A percentile compares a stretch with the other conserved stretches of the same genome.
These are phyloP conservation scores for Ministeria vibrans DNA, from an alignment of 78 protist species.

Conservation along the genomic window DNA sequence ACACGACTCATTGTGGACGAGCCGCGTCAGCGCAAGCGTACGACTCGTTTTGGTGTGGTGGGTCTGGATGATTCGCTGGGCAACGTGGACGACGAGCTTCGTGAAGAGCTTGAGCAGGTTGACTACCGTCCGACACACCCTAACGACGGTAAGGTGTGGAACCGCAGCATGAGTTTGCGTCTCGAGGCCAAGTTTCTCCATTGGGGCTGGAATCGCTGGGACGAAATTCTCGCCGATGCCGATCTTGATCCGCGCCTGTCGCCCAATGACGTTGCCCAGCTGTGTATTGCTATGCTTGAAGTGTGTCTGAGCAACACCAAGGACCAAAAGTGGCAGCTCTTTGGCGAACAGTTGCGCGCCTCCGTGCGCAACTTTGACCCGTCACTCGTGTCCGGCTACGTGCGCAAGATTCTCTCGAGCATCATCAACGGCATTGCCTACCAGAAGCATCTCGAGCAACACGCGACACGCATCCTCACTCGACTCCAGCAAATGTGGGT, in stretches of 20 bases:
- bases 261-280: background rate
- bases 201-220: background rate
- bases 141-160: background rate
- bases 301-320: background rate
- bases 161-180: background rate
- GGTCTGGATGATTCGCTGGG: no score
- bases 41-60: background rate
- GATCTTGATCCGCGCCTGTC: background rate
- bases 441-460: background rate
- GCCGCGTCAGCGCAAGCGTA: background rate
- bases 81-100: background rate
- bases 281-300: background rate
- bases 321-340: background rate
- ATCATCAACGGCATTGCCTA: background rate
- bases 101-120: background rate
- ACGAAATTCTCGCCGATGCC: background rate
- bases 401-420: background rate
- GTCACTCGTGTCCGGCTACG: background rate
- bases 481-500: background rate
- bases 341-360: background rate
- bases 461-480: background rate
- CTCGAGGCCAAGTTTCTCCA: background rate
- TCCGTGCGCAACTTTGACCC: background rate
- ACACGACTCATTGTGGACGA: background rate
- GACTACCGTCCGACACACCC: background rate